Percentiles rank a stretch among this genome's conserved stretches.
These are phyloP conservation scores for Kluyveromyces aestuarii DNA, from an alignment of 805 yeast genomes.

Conservation along the genomic window DNA sequence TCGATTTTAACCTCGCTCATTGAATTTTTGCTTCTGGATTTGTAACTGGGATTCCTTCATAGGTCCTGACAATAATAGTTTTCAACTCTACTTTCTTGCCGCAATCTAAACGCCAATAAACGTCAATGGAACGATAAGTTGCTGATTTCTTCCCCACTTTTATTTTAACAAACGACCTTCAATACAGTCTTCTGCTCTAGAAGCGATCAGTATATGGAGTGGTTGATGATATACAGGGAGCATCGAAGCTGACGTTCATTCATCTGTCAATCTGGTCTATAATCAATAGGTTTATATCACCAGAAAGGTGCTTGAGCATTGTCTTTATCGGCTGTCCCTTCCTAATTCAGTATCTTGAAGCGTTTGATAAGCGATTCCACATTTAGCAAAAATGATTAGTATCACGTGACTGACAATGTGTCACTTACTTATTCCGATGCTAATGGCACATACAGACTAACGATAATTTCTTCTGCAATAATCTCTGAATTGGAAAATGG, in stretches of 20 bases:
- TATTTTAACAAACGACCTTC: background rate
- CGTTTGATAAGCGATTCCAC: slow-evolving; percentile 4
- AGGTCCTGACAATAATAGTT: background rate
- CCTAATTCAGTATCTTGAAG: background rate
- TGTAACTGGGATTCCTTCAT: background rate
- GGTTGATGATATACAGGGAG: too few relatives aligned
- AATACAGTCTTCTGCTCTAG: too few relatives aligned
- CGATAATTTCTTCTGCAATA: too few relatives aligned
- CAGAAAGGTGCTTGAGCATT: background rate
- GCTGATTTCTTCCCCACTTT: too few relatives aligned
- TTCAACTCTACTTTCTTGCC: background rate
- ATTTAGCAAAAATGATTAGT: slow-evolving; percentile 10
- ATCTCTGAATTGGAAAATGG: too few relatives aligned
- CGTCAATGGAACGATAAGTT: too few relatives aligned
- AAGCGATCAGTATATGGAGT: too few relatives aligned
- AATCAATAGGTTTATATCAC: background rate
- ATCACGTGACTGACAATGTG: background rate
- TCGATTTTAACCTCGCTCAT: background rate
- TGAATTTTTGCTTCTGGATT: background rate
- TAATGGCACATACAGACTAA: too few relatives aligned
- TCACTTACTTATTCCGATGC: too few relatives aligned
- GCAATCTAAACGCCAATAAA: too few relatives aligned
- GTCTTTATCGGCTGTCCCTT: slow-evolving; percentile 1
- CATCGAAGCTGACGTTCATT: too few relatives aligned
- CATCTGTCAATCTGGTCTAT: too few relatives aligned